Conservation (phyloP, 2,329 filamentous ascomycete species). For the Xylariaceae sp. region DNA sequence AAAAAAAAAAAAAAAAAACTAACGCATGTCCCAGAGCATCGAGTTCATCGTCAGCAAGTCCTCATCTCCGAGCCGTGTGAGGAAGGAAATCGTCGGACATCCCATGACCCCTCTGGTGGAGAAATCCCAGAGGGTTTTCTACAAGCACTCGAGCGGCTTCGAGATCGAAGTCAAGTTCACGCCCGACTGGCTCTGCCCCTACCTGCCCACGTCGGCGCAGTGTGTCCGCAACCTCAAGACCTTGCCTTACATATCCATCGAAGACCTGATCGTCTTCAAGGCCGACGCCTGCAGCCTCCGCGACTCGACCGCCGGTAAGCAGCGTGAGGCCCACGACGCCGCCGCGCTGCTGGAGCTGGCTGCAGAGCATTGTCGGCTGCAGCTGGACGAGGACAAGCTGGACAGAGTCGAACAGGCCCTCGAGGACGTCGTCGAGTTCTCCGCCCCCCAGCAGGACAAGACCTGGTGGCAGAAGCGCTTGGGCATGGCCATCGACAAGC, state of each 20-base stretch:
- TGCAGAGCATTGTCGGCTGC: conserved; percentile 12
- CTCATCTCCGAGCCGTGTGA: conserved; percentile 13
- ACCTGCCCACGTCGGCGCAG: conserved; percentile 10
- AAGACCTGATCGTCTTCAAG: conserved; percentile 15
- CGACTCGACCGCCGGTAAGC: conserved; percentile 11
- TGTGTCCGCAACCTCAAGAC: conserved; percentile 4
- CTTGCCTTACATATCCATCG: conserved; percentile 13
- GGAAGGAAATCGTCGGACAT: conserved; percentile 13
- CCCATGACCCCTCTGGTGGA: conserved; percentile 9
- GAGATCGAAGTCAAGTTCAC: conserved; percentile 14
- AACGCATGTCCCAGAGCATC: conserved; percentile 10
- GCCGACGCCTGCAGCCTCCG: conserved; percentile 16
- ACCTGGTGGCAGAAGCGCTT: conserved; percentile 14
- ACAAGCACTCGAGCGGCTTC: conserved; percentile 13
- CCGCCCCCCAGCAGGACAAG: conserved; percentile 8
- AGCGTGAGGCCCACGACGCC: conserved; percentile 10
- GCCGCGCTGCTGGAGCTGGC: conserved; percentile 11
- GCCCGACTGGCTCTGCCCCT: conserved; percentile 17
- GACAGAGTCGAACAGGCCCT: conserved; percentile 13
- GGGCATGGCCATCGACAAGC: conserved; percentile 8
- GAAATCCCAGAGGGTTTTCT: conserved; percentile 11
- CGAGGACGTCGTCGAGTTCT: conserved; percentile 13
- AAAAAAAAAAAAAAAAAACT: conserved; percentile 1
- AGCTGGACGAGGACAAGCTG: conserved; percentile 11
- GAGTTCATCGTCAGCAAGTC: conserved; percentile 13